phyloP scores from a whole-genome alignment of 495 filamentous ascomycete genomes.

The Pyrenula aspistea region DNA sequence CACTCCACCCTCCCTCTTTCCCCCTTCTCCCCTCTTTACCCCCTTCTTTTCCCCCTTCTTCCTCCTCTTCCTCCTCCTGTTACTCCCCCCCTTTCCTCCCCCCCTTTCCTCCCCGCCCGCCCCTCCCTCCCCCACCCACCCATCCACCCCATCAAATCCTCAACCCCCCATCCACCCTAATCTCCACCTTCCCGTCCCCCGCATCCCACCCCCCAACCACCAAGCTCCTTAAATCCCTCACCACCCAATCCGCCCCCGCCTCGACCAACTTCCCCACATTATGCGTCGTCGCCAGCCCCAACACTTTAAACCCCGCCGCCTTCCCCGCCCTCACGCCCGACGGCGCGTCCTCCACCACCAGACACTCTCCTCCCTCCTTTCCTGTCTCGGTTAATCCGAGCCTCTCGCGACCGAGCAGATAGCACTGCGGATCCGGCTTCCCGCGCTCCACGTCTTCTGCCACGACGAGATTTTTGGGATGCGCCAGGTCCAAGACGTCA shows the following conservation, averaged over 20 bases:
- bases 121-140: too few species aligned
- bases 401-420: constrained; percentile 54
- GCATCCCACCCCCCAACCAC: constrained; percentile 34
- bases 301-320: constrained; percentile 76
- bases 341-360: constrained; percentile 88
- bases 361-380: too few species aligned
- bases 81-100: too few species aligned
- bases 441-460: constrained; percentile 79
- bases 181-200: constrained; percentile 38
- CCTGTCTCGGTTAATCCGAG: constrained; percentile 43
- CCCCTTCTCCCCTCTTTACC: too few species aligned
- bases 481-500: constrained; percentile 59
- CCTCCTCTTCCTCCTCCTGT: too few species aligned
- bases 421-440: constrained; percentile 81
- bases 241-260: constrained; percentile 79
- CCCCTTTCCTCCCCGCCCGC: too few species aligned
- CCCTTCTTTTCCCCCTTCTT: too few species aligned
- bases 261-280: constrained; percentile 52
- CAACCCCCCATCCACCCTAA: constrained; percentile 37
- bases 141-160: constrained; percentile 15
- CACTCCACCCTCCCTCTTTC: too few species aligned
- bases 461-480: constrained; percentile 61
- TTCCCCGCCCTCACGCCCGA: constrained; percentile 86
- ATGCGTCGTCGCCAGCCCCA: constrained; percentile 83
- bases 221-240: constrained; percentile 66